Base-by-base conservation (phyloP, 1,284 basidiomycete species). In the Trametes pubescens region DNA sequence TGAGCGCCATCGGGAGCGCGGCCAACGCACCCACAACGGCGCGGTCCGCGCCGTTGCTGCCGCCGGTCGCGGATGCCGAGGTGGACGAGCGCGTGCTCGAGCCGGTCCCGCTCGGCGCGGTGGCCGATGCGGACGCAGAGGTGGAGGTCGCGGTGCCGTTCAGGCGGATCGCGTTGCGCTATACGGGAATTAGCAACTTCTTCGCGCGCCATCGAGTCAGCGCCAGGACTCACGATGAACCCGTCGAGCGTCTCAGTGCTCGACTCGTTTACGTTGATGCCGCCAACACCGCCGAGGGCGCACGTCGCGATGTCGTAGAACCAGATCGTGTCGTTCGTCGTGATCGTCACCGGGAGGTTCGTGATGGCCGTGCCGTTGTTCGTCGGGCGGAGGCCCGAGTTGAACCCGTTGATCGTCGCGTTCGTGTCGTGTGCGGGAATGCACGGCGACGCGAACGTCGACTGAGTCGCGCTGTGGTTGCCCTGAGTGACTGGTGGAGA, bases 291-390 rank as follows among this genome's bases (percentile, higher is more conserved):
- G 55, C 86, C 87, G 55, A 79, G 62, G 3, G 77, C 80, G 73
- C 87, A 89, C 18, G 81, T 83, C 67, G 80, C 81, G 61, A 69
- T 72, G 75, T 89, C 87, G 73, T 77, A 89, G 75, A 86, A 88
- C 86, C 86, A 89, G 51, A 87, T 78, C 22, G 86, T 83, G 26
- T 69, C 71, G 67, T 80, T 80, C 49, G 75, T 74, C 67, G 83
- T 80, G 71, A 84, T 80, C 21, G 81, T 76, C 34, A 87, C 79
- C 22, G 73, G 57, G 40, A 82, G 78, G 61, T 78, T 79, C 34
- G 84, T 82, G 66, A 82, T 72, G 18, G 81, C 76, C 9, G 80
- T 80, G 44, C 79, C 81, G 71, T 87, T 85, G 47, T 73, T 78
- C 1, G 84, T 80, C 67, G 81, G 67, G 57, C 85, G 83, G 71